Conservation (phyloP, 305 asterid species). For the Ilex paraguariensis region DNA sequence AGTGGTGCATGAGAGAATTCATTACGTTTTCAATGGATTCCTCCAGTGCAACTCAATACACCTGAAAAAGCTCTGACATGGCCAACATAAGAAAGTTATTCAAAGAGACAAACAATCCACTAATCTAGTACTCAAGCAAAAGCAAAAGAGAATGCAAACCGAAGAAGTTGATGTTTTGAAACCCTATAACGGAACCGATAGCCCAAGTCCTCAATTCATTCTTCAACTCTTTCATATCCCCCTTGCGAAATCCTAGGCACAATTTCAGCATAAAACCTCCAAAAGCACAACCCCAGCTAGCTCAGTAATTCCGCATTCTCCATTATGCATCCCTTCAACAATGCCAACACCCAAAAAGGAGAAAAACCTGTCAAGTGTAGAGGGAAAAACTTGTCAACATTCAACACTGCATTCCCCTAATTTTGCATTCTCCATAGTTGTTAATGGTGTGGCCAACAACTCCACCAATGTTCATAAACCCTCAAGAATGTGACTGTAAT, state of each 20-base stretch:
- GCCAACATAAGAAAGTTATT: too few relatives aligned
- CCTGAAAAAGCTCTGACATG: too few relatives aligned
- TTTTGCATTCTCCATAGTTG: too few relatives aligned
- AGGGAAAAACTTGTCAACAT: too few relatives aligned
- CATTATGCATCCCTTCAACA: slow-evolving; percentile 24
- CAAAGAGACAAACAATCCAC: too few relatives aligned
- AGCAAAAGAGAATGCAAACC: slow-evolving; percentile 34
- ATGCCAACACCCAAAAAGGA: slow-evolving; percentile 43
- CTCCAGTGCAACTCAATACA: too few relatives aligned
- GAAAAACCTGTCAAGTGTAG: slow-evolving; percentile 21
- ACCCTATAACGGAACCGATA: slow-evolving; percentile 49
- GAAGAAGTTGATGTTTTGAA: slow-evolving; percentile 40
- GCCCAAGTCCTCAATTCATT: slow-evolving; percentile 51
- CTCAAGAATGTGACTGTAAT: too few relatives aligned
- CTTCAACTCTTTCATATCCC: slow-evolving; percentile 32
- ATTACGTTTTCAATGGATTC: too few relatives aligned
- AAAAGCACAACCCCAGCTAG: slow-evolving; percentile 54
- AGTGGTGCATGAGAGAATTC: too few relatives aligned
- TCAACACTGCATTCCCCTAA: too few relatives aligned
- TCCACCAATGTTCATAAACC: too few relatives aligned
- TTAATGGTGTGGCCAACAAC: too few relatives aligned
- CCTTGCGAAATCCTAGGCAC: slow-evolving; percentile 44
- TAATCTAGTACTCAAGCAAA: not conserved
- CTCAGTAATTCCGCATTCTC: slow-evolving; percentile 36
- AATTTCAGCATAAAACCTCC: slow-evolving; percentile 51